A percentile compares a stretch with the other conserved stretches of the same genome.
These are phyloP conservation scores for Sugiyamaella pinicola DNA, from an alignment of 1,139 yeast species.

Conservation along the genomic window DNA sequence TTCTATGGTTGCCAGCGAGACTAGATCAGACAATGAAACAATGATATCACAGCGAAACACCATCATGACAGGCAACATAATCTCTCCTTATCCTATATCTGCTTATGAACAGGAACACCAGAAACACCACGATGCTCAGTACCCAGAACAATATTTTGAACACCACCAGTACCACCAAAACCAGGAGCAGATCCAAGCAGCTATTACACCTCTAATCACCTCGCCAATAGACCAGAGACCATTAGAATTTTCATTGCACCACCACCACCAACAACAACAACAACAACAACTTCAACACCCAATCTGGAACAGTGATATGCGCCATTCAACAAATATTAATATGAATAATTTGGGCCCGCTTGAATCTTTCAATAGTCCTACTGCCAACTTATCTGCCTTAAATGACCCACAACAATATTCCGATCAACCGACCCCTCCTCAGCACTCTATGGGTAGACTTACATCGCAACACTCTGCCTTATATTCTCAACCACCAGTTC, in stretches of 20 bases:
- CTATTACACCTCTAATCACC: not conserved
- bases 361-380: not conserved
- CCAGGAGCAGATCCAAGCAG: not conserved
- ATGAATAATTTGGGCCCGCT: conserved; percentile 1
- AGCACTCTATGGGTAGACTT: not conserved
- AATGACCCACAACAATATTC: conserved; percentile 1
- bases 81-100: not conserved
- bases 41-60: not conserved
- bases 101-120: conserved; percentile 3
- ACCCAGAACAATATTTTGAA: not conserved
- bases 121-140: not conserved
- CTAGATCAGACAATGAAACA: not conserved
- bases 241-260: not conserved
- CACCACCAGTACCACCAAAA: no score
- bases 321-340: not conserved
- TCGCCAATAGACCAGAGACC: conserved; percentile 1
- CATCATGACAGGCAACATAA: conserved; percentile 2
- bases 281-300: no score
- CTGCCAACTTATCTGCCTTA: not conserved
- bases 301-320: not conserved
- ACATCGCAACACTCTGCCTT: not conserved
- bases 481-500: not conserved
- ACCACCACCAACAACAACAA: conserved; percentile 1
- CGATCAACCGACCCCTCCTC: not conserved
- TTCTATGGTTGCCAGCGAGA: not conserved